Evolutionary conservation across 805 yeast genomes (phyloP).

Genomic region (Hanseniaspora pseudoguilliermondii): DNA sequence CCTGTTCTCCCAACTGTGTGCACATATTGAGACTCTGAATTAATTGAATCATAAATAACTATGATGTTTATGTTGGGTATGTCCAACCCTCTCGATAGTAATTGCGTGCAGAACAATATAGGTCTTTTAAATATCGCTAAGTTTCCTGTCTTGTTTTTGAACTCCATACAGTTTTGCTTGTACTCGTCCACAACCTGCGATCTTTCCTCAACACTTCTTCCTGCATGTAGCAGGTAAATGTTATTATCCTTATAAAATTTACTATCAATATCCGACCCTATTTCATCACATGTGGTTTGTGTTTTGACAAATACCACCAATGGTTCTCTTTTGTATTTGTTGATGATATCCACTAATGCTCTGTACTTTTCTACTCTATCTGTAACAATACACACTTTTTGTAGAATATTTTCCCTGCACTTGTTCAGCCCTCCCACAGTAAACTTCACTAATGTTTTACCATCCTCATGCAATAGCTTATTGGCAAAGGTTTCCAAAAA

Average conservation of each 20-base stretch:
- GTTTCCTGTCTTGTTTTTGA: neutral
- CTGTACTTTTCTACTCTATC: slow-evolving; percentile 44
- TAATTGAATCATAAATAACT: slow-evolving; percentile 70
- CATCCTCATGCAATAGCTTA: neutral
- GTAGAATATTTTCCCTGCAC: slow-evolving; percentile 71
- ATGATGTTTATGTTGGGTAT: slow-evolving; percentile 77
- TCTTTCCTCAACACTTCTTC: slow-evolving; percentile 75
- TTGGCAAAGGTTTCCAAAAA: slow-evolving; percentile 63
- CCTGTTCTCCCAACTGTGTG: slow-evolving; percentile 96
- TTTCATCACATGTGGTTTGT: slow-evolving; percentile 70
- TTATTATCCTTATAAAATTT: slow-evolving; percentile 26
- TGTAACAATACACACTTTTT: slow-evolving; percentile 49
- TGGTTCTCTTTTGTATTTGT: slow-evolving; percentile 32
- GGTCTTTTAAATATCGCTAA: slow-evolving; percentile 33
- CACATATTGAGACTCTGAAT: slow-evolving; percentile 86
- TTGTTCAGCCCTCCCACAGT: slow-evolving; percentile 67
- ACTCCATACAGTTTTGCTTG: slow-evolving; percentile 29
- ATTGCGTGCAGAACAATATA: slow-evolving; percentile 78
- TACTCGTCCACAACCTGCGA: slow-evolving; percentile 62
- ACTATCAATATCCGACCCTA: slow-evolving; percentile 32
- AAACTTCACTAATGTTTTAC: slow-evolving; percentile 45
- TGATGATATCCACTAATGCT: slow-evolving; percentile 35
- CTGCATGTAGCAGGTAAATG: slow-evolving; percentile 76
- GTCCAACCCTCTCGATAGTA: slow-evolving; percentile 90
- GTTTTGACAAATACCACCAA: slow-evolving; percentile 75